Percentiles rank a stretch among this genome's conserved stretches.
phyloP scores from a whole-genome alignment of 257 asterid genomes.

The Plantago major region DNA sequence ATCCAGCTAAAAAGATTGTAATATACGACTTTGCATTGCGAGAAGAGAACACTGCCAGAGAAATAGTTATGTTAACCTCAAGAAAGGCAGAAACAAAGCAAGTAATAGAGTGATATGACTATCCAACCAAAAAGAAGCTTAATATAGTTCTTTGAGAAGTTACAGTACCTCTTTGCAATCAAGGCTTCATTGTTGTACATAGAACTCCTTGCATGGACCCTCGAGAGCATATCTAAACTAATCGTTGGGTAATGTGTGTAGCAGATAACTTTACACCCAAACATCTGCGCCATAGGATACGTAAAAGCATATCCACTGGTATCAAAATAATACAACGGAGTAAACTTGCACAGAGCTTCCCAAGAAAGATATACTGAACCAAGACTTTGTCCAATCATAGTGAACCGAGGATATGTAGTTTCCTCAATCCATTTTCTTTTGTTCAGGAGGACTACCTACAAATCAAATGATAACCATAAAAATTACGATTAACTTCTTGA shows the following conservation, averaged over 20 bases:
- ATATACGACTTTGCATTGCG: constrained; percentile 67
- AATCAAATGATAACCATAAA: constrained; percentile 17
- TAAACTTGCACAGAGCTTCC: constrained; percentile 77
- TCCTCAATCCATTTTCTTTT: constrained; percentile 88
- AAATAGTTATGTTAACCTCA: constrained; percentile 28
- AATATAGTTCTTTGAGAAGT: constrained; percentile 6
- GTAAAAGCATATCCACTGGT: constrained; percentile 98
- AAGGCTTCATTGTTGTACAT: constrained; percentile 80
- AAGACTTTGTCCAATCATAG: constrained; percentile 96
- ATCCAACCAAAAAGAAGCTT: not conserved
- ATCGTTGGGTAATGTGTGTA: constrained; percentile 97
- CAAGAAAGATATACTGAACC: constrained; percentile 86
- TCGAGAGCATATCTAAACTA: constrained; percentile 91
- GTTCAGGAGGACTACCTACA: constrained; percentile 74
- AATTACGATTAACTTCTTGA: not conserved
- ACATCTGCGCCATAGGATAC: constrained; percentile 79
- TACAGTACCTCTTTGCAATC: constrained; percentile 65
- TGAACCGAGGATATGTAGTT: constrained; percentile 83
- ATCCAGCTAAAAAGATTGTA: constrained; percentile 77
- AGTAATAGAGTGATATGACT: not conserved
- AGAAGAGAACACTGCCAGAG: constrained; percentile 53
- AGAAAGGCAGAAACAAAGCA: constrained; percentile 3
- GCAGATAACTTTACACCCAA: constrained; percentile 86
- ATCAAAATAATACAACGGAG: constrained; percentile 80
- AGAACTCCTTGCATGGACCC: constrained; percentile 67